These are phyloP conservation scores for Kodamaea neixiangensis DNA, from an alignment of 805 yeast genomes.

Conservation along the genomic window DNA sequence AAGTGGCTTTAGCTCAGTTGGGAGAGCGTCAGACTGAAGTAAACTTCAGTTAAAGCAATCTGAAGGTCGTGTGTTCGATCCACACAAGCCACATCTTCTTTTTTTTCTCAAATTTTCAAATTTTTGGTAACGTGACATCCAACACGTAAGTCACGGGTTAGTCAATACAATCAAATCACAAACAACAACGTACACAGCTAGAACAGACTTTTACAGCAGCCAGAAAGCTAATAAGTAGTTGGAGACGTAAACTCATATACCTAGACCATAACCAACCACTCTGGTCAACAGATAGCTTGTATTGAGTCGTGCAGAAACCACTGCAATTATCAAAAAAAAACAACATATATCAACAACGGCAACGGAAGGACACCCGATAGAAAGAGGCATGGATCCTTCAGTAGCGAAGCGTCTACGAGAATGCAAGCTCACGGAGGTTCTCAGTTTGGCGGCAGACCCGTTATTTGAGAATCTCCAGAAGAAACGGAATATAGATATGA, in stretches of 20 bases:
- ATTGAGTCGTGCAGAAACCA: too few relatives aligned
- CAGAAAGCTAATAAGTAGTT: too few relatives aligned
- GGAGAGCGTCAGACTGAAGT: conserved; percentile 43
- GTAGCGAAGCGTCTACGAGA: conserved; percentile 13
- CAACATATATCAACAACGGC: background rate
- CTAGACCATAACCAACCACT: too few relatives aligned
- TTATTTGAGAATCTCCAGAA: conserved; percentile 9
- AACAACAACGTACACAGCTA: too few relatives aligned
- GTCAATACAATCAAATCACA: too few relatives aligned
- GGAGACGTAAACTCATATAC: too few relatives aligned
- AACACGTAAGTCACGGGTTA: too few relatives aligned
- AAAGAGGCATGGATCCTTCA: conserved; percentile 3
- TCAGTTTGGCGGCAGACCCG: conserved; percentile 18
- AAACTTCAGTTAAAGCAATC: conserved; percentile 35
- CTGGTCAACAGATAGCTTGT: too few relatives aligned
- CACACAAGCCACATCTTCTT: conserved; percentile 63
- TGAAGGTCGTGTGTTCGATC: conserved; percentile 91
- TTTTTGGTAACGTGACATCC: too few relatives aligned
- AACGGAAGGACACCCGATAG: background rate
- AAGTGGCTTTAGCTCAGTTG: conserved; percentile 40
- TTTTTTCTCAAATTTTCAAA: too few relatives aligned
- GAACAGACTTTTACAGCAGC: too few relatives aligned
- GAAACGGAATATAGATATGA: conserved; percentile 7
- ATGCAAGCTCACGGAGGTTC: conserved; percentile 24
- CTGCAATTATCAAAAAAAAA: background rate